Conservation (phyloP, 352 stramenopile species). For the Phytophthora chlamydospora region DNA sequence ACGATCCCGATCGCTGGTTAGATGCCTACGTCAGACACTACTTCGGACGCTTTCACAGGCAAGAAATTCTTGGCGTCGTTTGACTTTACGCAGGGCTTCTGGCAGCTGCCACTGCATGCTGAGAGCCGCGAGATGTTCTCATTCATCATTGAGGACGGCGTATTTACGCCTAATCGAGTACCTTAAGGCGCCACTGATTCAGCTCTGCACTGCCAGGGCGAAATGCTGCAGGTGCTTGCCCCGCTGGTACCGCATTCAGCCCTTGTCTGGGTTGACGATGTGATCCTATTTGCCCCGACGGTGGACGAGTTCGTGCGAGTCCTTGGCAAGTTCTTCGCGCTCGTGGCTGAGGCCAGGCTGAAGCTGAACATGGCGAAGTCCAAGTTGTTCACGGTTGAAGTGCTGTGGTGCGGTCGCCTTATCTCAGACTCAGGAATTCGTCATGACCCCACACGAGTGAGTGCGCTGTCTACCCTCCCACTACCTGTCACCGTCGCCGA, state of each 20-base stretch:
- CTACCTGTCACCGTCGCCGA: constrained; percentile 1
- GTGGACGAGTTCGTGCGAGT: constrained; percentile 9
- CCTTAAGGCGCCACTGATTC: constrained; percentile 9
- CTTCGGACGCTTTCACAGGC: not conserved
- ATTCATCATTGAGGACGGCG: constrained; percentile 26
- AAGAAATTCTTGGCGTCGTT: constrained; percentile 10
- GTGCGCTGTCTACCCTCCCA: not conserved
- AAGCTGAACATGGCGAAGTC: constrained; percentile 32
- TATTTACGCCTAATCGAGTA: constrained; percentile 15
- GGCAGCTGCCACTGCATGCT: constrained; percentile 21
- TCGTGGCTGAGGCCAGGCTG: constrained; percentile 8
- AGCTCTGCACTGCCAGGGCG: constrained; percentile 12
- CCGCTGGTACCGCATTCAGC: constrained; percentile 11
- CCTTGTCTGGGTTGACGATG: constrained; percentile 38
- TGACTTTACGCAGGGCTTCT: constrained; percentile 32
- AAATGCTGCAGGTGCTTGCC: constrained; percentile 2
- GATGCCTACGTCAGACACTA: constrained; percentile 10
- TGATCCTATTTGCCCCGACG: constrained; percentile 23
- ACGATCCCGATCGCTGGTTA: constrained; percentile 9
- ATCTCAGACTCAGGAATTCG: constrained; percentile 12
- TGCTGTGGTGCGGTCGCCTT: constrained; percentile 28
- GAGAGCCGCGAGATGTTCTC: constrained; percentile 17
- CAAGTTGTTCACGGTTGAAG: constrained; percentile 13
- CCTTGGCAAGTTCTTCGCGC: constrained; percentile 16
- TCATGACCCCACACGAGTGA: constrained; percentile 13